Percentiles rank a stretch among this genome's conserved stretches.
These are phyloP conservation scores for Cyberlindnera maritima DNA, from an alignment of 805 yeast species.

Conservation along the genomic window DNA sequence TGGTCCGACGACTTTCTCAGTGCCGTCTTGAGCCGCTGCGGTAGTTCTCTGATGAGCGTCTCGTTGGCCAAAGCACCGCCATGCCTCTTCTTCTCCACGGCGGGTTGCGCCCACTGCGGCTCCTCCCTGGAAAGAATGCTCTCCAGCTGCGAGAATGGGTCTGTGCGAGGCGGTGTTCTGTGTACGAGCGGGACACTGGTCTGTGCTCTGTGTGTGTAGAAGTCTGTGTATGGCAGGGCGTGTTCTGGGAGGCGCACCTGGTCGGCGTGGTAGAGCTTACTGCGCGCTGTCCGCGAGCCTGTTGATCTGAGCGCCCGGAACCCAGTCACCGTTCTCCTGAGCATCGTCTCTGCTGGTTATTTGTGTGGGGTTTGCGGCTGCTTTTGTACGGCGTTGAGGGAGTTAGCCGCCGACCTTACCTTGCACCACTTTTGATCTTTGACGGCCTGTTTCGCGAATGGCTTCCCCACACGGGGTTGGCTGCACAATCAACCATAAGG, in stretches of 20 bases:
- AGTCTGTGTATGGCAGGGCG: conserved; percentile 1
- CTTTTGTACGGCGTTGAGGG: background rate
- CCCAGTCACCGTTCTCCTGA: conserved; percentile 12
- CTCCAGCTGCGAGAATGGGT: background rate
- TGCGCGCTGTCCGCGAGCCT: conserved; percentile 3
- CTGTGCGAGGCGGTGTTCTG: background rate
- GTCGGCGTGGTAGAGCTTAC: conserved; percentile 17
- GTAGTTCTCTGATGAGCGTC: conserved; percentile 3
- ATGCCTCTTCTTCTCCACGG: background rate
- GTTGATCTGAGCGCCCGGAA: conserved; percentile 7
- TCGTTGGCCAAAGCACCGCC: conserved; percentile 7
- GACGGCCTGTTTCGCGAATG: background rate
- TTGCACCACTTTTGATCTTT: background rate
- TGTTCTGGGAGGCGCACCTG: conserved; percentile 2
- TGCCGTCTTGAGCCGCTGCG: background rate
- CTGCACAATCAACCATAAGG: no score
- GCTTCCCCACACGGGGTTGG: background rate
- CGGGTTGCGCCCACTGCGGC: background rate
- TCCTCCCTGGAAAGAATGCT: background rate
- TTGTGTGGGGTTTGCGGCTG: background rate
- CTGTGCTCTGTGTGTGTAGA: conserved; percentile 2
- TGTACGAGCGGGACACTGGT: background rate
- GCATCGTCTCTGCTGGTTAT: conserved; percentile 6
- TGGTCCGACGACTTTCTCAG: conserved; percentile 16
- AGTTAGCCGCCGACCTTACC: background rate